A percentile compares a stretch with the other conserved stretches of the same genome.
phyloP scores from a whole-genome alignment of 345 rosid species.

The Populus alba region DNA sequence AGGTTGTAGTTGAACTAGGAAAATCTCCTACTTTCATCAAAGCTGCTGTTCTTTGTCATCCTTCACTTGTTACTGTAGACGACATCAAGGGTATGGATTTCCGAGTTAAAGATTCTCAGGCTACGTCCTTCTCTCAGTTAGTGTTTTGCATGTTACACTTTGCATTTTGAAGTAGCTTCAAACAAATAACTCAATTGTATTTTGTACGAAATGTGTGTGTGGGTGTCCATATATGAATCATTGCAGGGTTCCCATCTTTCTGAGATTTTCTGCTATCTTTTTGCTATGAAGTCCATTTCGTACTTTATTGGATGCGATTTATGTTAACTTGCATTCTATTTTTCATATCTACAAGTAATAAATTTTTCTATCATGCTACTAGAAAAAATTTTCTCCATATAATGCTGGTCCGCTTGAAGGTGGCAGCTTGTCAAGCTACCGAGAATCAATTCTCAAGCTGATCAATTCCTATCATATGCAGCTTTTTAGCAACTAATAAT shows the following conservation, averaged over 20 bases:
- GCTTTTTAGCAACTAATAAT: not conserved
- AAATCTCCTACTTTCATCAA: conserved; percentile 44
- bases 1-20: conserved; percentile 67
- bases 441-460: not conserved
- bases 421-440: not conserved
- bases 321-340: not conserved
- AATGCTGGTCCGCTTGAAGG: not conserved
- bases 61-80: conserved; percentile 60
- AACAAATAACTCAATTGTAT: not conserved
- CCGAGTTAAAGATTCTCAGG: not conserved
- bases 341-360: not conserved
- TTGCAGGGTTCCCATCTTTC: not conserved
- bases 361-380: not conserved
- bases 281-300: not conserved
- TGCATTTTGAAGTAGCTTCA: not conserved
- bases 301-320: not conserved
- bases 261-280: not conserved
- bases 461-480: not conserved
- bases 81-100: conserved; percentile 62
- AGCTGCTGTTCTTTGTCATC: conserved; percentile 73
- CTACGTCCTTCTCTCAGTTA: not conserved
- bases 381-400: not conserved
- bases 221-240: not conserved
- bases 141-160: not conserved
- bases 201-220: not conserved